These are phyloP conservation scores for Vishniacozyma victoriae DNA, from an alignment of 768 basidiomycete species.

Conservation along the genomic window DNA sequence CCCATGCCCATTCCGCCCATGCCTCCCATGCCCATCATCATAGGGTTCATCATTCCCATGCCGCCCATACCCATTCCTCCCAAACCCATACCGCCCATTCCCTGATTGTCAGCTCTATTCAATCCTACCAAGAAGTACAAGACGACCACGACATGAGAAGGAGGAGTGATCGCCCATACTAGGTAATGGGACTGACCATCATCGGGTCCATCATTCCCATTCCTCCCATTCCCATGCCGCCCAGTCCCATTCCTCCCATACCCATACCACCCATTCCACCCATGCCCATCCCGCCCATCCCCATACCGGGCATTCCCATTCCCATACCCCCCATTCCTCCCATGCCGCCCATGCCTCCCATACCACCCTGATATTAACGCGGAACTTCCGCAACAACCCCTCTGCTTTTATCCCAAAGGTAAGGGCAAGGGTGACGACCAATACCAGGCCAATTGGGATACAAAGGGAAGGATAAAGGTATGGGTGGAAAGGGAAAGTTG, in stretches of 20 bases:
- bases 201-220: constrained; percentile 45
- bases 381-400: neutral
- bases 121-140: neutral
- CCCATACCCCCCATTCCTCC: too few species aligned
- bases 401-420: constrained; percentile 13
- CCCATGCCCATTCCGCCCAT: constrained; percentile 30
- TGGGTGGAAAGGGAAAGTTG: too few species aligned
- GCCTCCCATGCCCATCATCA: constrained; percentile 19
- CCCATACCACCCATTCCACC: constrained; percentile 42
- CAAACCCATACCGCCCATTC: constrained; percentile 57
- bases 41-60: constrained; percentile 30
- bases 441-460: too few species aligned
- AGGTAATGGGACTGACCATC: constrained; percentile 25
- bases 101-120: too few species aligned
- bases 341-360: too few species aligned
- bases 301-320: constrained; percentile 34
- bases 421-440: too few species aligned
- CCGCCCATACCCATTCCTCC: constrained; percentile 52
- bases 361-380: constrained; percentile 43
- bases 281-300: constrained; percentile 40
- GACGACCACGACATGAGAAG: neutral
- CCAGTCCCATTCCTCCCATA: constrained; percentile 48
- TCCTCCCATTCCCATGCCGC: constrained; percentile 44
- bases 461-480: too few species aligned
- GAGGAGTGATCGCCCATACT: neutral